Evolutionary conservation across 352 stramenopile genomes (phyloP).

Genomic region (Thalassiosira livingstoniorum): DNA sequence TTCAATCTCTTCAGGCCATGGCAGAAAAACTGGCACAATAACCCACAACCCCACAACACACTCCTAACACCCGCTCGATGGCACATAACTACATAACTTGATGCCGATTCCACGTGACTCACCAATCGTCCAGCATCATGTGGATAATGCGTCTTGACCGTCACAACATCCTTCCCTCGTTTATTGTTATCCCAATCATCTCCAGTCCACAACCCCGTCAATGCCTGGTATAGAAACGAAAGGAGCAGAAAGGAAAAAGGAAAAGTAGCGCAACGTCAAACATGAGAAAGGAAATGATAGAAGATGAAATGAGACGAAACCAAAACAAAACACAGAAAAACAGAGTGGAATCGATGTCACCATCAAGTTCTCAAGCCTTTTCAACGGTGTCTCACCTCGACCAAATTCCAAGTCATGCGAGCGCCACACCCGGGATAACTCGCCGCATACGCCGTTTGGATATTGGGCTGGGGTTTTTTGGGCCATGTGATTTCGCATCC

Average conservation of each 20-base stretch:
- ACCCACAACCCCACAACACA: too few species aligned
- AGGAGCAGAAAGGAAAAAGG: background rate
- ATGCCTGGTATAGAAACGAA: constrained; percentile 23
- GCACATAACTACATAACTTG: too few species aligned
- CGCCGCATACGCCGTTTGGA: constrained; percentile 56
- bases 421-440: constrained; percentile 58
- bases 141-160: constrained; percentile 65
- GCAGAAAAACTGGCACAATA: too few species aligned
- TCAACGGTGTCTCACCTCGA: constrained; percentile 17
- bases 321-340: too few species aligned
- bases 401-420: constrained; percentile 63
- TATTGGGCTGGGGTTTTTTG: constrained; percentile 8
- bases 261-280: background rate
- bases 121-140: constrained; percentile 57
- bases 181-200: constrained; percentile 68
- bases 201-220: constrained; percentile 65
- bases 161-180: constrained; percentile 55
- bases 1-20: too few species aligned
- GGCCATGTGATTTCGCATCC: constrained; percentile 65
- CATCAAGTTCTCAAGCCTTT: too few species aligned
- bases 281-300: background rate
- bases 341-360: too few species aligned
- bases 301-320: too few species aligned
- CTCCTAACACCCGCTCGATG: too few species aligned
- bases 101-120: too few species aligned